Evolutionary conservation across 139 green algal genomes (phyloP), one percentile per base, ranked within the genome.

Genomic region (Astrephomene gubernaculifera): DNA sequence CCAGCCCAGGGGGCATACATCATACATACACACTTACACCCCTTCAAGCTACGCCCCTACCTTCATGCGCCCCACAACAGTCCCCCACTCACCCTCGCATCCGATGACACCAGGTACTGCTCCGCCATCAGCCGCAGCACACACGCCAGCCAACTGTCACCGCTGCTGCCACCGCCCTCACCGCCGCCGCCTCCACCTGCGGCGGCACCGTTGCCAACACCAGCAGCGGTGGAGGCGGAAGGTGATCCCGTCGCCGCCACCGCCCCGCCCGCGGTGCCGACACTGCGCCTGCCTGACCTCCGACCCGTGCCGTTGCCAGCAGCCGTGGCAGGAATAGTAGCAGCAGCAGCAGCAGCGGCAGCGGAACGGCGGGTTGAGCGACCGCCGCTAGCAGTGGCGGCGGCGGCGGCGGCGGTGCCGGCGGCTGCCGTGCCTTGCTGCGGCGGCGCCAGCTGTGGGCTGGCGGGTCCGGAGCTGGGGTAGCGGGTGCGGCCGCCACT

Each of bases 121-220:
- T 83, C 61, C 76, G 60, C 41, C 41, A 83, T 73, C 60, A 83
- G 39, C 60, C 43, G 76, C 54, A 83, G 39, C 39, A 83, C 57
- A 2, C 41, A 49, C 31, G 45, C 41, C 60, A 83, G 60, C 76
- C 76, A 83, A 2, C 14, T 38, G 12, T 38, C 63, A 19, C 25
- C 33, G n/a, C 52, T 33, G 60, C 8, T 41, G n/a, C 27, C 41
- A 43, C 2, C 41, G 9, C 24, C 71, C 33, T 19, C 33, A 39
- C 52, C 49, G 60, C 8, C 61, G n/a, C 27, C 41, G 70, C 2
- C 41, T 29, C 24, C 71, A 7, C 31, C 43, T 61, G 7, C 43
- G 12, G 38, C 64, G 24, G 0, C 61, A 25, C 63, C n/a, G 60
- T 29, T 27, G 76, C 41, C 43, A 24, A 10, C 29, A 41, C n/a